Conservation (phyloP, 139 green algal genomes). For the Ettlia oleoabundans region DNA sequence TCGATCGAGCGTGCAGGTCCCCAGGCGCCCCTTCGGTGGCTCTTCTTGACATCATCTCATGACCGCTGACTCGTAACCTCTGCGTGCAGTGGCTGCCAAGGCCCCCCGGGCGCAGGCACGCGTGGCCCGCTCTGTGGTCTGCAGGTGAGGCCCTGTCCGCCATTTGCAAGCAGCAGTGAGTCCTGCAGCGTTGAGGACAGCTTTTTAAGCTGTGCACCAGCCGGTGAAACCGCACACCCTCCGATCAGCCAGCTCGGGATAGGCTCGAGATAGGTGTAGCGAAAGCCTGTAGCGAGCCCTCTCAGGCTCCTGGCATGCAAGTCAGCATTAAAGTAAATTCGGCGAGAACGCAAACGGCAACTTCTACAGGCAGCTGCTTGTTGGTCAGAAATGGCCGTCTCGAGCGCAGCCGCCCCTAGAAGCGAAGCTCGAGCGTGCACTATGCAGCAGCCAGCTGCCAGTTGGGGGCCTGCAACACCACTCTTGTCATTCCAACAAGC, state of each 20-base stretch:
- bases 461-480: not conserved
- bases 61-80: not conserved
- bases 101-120: not conserved
- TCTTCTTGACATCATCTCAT: too few relatives aligned
- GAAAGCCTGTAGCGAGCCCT: not conserved
- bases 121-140: conserved; percentile 29
- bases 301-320: not conserved
- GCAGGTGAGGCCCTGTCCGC: conserved; percentile 30
- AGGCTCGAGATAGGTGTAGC: not conserved
- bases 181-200: too few relatives aligned
- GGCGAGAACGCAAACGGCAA: not conserved
- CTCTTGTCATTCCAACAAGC: not conserved
- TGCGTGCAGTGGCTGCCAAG: conserved; percentile 42
- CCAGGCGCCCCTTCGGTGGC: not conserved
- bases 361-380: too few relatives aligned
- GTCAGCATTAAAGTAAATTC: not conserved
- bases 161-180: not conserved
- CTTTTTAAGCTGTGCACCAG: too few relatives aligned
- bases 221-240: too few relatives aligned
- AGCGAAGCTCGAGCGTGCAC: too few relatives aligned
- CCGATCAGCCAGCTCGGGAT: too few relatives aligned
- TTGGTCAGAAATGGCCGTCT: too few relatives aligned
- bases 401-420: too few relatives aligned
- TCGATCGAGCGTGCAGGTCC: not conserved
- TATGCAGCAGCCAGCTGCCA: not conserved